Percentiles rank a stretch among this genome's conserved stretches.
These are phyloP conservation scores for Lepidium africanum DNA, from an alignment of 345 rosid species.

Conservation along the genomic window DNA sequence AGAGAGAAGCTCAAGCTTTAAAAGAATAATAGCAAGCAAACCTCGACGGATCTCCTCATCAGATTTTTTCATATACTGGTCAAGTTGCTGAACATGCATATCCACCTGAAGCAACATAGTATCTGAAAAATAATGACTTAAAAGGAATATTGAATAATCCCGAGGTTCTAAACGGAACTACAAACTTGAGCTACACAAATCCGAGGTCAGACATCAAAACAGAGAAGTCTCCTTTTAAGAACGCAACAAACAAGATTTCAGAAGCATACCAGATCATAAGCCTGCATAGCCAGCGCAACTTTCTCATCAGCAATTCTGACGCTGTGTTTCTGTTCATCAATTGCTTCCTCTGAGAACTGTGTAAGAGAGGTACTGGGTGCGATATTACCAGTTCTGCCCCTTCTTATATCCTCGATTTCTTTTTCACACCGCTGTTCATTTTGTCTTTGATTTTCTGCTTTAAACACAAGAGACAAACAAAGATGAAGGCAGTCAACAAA, in stretches of 20 bases:
- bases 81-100: constrained; percentile 87
- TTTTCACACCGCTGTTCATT: constrained; percentile 82
- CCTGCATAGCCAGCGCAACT: constrained; percentile 80
- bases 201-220: neutral
- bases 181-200: neutral
- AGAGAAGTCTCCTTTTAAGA: neutral
- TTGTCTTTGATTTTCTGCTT: constrained; percentile 62
- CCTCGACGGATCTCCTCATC: constrained; percentile 81
- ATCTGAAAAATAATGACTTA: constrained; percentile 24
- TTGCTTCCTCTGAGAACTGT: constrained; percentile 78
- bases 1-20: constrained; percentile 3
- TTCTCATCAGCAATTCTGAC: constrained; percentile 94
- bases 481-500: neutral
- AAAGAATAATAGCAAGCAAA: neutral
- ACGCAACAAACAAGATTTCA: neutral
- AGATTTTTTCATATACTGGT: constrained; percentile 73
- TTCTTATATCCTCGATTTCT: constrained; percentile 80
- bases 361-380: constrained; percentile 42
- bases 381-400: constrained; percentile 50
- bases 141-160: neutral
- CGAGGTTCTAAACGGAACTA: constrained; percentile 2
- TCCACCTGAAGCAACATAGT: constrained; percentile 66
- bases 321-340: constrained; percentile 94
- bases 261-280: constrained; percentile 75
- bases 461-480: neutral